A percentile compares a stretch with the other conserved stretches of the same genome.
Evolutionary conservation across 345 rosid species (phyloP).

Genomic region (Bretschneidera sinensis): DNA sequence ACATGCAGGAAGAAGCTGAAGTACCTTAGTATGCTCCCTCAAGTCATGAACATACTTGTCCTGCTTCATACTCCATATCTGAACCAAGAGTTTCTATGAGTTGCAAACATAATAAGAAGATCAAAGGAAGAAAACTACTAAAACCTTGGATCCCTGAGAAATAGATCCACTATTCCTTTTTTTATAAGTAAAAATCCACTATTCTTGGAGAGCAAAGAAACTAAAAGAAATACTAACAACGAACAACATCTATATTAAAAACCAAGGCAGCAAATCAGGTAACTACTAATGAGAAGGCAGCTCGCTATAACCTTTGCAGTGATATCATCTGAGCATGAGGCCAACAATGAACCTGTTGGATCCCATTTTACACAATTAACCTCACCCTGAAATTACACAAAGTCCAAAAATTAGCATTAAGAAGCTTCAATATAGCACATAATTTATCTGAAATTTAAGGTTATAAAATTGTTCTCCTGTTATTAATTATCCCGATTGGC

Average conservation of each 20-base stretch:
- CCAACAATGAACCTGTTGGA: slow-evolving; percentile 87
- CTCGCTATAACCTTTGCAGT: slow-evolving; percentile 75
- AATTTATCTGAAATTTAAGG: neutral
- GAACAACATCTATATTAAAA: neutral
- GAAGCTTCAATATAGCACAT: slow-evolving; percentile 2
- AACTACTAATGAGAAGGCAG: slow-evolving; percentile 7
- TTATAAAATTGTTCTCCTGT: neutral
- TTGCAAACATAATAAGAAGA: slow-evolving; percentile 1
- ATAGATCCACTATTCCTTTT: no score
- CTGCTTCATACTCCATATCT: slow-evolving; percentile 90
- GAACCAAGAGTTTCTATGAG: slow-evolving; percentile 16
- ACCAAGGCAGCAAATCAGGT: neutral
- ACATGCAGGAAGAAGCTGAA: neutral
- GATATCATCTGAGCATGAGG: slow-evolving; percentile 96
- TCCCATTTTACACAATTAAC: slow-evolving; percentile 99
- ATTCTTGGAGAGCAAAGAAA: no score
- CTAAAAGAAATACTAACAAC: neutral
- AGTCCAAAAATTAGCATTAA: slow-evolving; percentile 14
- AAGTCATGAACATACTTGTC: slow-evolving; percentile 76
- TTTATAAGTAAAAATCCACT: neutral
- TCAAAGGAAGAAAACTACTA: neutral
- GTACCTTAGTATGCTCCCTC: slow-evolving; percentile 73
- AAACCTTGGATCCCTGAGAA: neutral
- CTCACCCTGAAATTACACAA: slow-evolving; percentile 69
- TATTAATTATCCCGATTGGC: neutral